These are phyloP conservation scores for Perilla frutescens DNA, from an alignment of 257 asterid genomes.

Conservation along the genomic window DNA sequence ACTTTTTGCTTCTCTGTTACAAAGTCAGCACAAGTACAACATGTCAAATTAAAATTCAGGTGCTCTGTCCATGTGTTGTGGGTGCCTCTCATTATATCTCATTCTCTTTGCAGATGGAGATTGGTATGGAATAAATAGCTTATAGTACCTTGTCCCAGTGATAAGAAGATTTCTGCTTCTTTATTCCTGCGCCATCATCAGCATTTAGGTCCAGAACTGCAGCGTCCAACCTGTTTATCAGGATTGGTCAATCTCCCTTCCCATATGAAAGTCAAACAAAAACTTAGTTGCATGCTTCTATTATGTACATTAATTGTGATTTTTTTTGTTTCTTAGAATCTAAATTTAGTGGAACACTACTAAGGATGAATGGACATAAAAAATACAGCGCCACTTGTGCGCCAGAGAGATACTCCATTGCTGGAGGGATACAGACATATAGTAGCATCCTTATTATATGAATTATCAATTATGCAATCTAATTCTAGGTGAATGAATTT, in stretches of 20 bases:
- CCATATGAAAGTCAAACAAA: background rate
- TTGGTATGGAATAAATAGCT: constrained; percentile 13
- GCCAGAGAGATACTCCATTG: background rate
- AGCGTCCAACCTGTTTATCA: constrained; percentile 71
- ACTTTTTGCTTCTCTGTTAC: constrained; percentile 90
- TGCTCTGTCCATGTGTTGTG: background rate
- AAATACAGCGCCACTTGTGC: background rate
- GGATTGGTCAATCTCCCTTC: constrained; percentile 13
- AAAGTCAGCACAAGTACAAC: constrained; percentile 32
- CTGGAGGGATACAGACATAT: background rate
- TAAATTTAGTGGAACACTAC: background rate
- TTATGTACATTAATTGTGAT: background rate
- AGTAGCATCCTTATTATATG: background rate
- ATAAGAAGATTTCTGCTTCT: constrained; percentile 73
- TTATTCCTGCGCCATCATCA: constrained; percentile 73
- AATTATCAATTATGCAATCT: background rate
- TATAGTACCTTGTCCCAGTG: constrained; percentile 95
- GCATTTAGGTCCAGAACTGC: constrained; percentile 93
- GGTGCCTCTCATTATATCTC: constrained; percentile 8
- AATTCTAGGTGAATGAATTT: constrained; percentile 8
- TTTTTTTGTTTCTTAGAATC: background rate
- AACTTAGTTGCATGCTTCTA: background rate
- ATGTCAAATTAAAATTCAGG: constrained; percentile 18
- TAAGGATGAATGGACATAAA: background rate
- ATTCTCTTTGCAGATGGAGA: background rate